A percentile compares a stretch with the other conserved stretches of the same genome.
Evolutionary conservation across 768 basidiomycete species (phyloP).

Genomic region (Trametes cingulata): DNA sequence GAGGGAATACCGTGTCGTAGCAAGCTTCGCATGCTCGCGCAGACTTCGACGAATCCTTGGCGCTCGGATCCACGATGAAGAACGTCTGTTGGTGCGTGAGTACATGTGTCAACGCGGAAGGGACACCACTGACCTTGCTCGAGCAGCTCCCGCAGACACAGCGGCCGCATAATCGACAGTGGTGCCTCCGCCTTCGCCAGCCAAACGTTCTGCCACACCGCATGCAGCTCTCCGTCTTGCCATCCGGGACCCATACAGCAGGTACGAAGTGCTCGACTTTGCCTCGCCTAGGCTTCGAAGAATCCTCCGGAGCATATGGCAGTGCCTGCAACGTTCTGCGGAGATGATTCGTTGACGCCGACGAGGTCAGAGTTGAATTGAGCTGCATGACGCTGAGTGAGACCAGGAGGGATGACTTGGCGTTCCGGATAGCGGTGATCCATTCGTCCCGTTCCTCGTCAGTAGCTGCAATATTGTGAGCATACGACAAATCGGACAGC

Average conservation of each 20-base stretch:
- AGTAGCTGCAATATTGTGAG: conserved; percentile 40
- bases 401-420: conserved; percentile 70
- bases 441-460: conserved; percentile 64
- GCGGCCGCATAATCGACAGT: conserved; percentile 82
- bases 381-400: conserved; percentile 72
- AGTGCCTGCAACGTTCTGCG: conserved; percentile 72
- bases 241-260: conserved; percentile 91
- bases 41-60: conserved; percentile 53
- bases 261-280: conserved; percentile 84
- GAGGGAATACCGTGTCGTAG: conserved; percentile 83
- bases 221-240: conserved; percentile 83
- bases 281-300: conserved; percentile 41
- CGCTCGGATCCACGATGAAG: conserved; percentile 62
- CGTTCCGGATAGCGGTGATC: conserved; percentile 64
- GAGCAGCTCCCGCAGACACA: conserved; percentile 89
- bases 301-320: conserved; percentile 56
- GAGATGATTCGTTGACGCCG: conserved; percentile 72
- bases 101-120: too few relatives aligned
- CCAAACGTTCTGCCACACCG: conserved; percentile 76
- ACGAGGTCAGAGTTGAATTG: conserved; percentile 80
- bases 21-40: conserved; percentile 86
- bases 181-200: conserved; percentile 78
- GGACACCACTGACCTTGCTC: conserved; percentile 63
- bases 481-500: background rate
- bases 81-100: conserved; percentile 69